A percentile compares a stretch with the other conserved stretches of the same genome.
phyloP scores from a whole-genome alignment of 2,329 filamentous ascomycete genomes.

The Ophiosphaerella herpotricha region DNA sequence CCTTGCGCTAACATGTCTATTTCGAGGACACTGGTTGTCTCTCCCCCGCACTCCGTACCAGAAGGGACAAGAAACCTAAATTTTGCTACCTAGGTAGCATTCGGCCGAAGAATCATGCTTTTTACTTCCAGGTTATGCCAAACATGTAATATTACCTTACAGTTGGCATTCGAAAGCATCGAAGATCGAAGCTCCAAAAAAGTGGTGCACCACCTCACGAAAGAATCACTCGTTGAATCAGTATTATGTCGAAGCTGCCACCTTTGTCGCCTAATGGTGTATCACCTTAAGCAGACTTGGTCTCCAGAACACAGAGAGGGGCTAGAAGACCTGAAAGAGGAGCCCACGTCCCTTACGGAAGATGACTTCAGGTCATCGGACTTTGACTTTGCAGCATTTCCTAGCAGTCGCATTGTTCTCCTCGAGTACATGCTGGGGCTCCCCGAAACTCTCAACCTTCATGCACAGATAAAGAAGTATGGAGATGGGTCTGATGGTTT shows the following conservation, averaged over 20 bases:
- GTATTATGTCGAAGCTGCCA: constrained; percentile 3
- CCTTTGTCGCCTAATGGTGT: constrained; percentile 3
- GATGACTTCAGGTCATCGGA: constrained; percentile 2
- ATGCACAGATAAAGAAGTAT: background rate
- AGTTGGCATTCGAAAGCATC: background rate
- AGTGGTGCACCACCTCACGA: background rate
- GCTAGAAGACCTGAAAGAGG: background rate
- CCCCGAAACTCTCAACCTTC: background rate
- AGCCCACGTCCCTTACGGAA: background rate
- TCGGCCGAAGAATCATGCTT: background rate
- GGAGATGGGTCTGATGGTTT: background rate
- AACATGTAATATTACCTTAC: background rate
- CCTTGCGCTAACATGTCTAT: too few species aligned
- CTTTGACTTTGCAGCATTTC: background rate
- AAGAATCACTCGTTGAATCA: constrained; percentile 3
- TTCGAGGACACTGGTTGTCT: too few species aligned
- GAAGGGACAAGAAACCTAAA: too few species aligned
- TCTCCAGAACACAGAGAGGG: background rate
- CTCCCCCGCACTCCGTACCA: too few species aligned
- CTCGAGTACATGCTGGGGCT: background rate
- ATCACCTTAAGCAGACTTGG: constrained; percentile 5
- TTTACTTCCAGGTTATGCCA: background rate
- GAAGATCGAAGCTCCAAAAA: background rate
- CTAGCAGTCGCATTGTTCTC: background rate
- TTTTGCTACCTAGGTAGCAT: too few species aligned